Conservation (phyloP, 768 basidiomycete genomes). For the Lactarius pseudohatsudake region DNA sequence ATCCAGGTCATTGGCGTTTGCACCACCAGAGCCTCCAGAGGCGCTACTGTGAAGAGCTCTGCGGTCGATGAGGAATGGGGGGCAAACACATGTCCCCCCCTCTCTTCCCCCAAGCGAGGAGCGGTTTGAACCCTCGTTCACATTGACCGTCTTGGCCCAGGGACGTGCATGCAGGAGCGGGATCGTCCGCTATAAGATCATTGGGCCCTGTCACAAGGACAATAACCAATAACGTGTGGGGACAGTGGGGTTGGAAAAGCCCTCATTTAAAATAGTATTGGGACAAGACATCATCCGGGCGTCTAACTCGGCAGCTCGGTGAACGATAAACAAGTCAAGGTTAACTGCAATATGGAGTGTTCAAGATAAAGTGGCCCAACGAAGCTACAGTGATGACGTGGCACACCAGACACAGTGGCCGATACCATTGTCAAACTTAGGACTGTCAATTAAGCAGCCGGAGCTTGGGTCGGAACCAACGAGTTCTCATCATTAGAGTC, state of each 20-base stretch:
- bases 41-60: not conserved
- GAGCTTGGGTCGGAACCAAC: not conserved
- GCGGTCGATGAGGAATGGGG: slow-evolving; percentile 7
- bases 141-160: slow-evolving; percentile 2
- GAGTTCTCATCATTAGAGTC: not conserved
- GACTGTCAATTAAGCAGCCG: not conserved
- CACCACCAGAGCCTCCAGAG: too few species aligned
- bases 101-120: not conserved
- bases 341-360: not conserved
- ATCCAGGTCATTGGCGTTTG: slow-evolving; percentile 21
- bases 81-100: slow-evolving; percentile 1
- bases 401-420: not conserved
- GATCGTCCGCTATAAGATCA: slow-evolving; percentile 12
- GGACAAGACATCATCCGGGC: not conserved
- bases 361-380: not conserved
- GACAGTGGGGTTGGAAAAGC: not conserved
- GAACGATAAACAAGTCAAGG: slow-evolving; percentile 2
- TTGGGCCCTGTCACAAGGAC: slow-evolving; percentile 15
- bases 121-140: slow-evolving; percentile 8
- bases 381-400: slow-evolving; percentile 16
- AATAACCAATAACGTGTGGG: not conserved
- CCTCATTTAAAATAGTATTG: not conserved
- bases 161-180: slow-evolving; percentile 6
- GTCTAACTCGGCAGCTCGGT: slow-evolving; percentile 1
- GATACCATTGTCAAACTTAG: not conserved